Percentiles rank a stretch among this genome's conserved stretches.
Evolutionary conservation across 2,329 filamentous ascomycete genomes (phyloP).

Genomic region (Biscogniauxia sp.): DNA sequence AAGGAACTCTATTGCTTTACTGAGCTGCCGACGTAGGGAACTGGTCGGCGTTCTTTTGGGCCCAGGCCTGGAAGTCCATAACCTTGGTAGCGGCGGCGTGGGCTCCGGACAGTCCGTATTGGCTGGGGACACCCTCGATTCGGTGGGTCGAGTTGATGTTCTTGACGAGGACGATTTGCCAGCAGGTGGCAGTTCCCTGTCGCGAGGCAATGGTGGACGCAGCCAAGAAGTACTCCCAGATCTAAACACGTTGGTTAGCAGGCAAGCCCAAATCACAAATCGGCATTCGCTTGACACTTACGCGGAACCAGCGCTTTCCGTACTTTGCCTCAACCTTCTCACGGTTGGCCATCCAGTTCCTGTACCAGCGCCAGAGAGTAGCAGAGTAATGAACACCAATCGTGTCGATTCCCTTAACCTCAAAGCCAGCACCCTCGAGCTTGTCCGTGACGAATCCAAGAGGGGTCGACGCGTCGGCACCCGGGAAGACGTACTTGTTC

Average conservation of each 20-base stretch:
- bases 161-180: slow-evolving; percentile 76
- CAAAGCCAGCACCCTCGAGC: slow-evolving; percentile 83
- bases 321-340: slow-evolving; percentile 95
- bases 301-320: slow-evolving; percentile 90
- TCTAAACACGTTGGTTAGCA: slow-evolving; percentile 22
- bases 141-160: slow-evolving; percentile 81
- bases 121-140: slow-evolving; percentile 66
- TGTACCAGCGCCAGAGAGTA: slow-evolving; percentile 96
- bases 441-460: slow-evolving; percentile 83
- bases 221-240: slow-evolving; percentile 81
- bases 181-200: slow-evolving; percentile 74
- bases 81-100: slow-evolving; percentile 39
- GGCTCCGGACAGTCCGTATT: slow-evolving; percentile 64
- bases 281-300: slow-evolving; percentile 46
- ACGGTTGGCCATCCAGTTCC: slow-evolving; percentile 94
- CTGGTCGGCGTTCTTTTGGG: slow-evolving; percentile 33
- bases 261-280: not conserved
- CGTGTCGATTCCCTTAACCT: slow-evolving; percentile 89
- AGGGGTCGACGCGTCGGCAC: slow-evolving; percentile 91
- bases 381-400: slow-evolving; percentile 96
- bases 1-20: slow-evolving; percentile 14
- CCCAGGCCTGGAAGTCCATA: slow-evolving; percentile 33
- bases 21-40: slow-evolving; percentile 31
- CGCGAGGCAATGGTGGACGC: slow-evolving; percentile 73
- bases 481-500: slow-evolving; percentile 99